Evolutionary conservation across 2,329 filamentous ascomycete genomes (phyloP).

Genomic region (Bimuria novae-zelandiae): DNA sequence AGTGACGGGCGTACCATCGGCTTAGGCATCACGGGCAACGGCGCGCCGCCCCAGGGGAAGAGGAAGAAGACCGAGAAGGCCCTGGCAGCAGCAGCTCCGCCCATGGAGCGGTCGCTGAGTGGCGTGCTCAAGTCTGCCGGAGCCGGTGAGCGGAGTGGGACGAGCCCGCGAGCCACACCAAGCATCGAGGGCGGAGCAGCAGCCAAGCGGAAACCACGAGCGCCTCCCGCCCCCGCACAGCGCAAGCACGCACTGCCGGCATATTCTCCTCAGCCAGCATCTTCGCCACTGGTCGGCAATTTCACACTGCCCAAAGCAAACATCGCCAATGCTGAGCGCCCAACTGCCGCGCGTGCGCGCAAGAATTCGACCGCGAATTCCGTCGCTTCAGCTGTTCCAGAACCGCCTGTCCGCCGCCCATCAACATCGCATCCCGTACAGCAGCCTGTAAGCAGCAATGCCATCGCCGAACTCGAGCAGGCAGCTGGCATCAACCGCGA

Average conservation of each 20-base stretch:
- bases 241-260: conserved; percentile 69
- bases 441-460: conserved; percentile 33
- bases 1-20: conserved; percentile 56
- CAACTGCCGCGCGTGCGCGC: conserved; percentile 71
- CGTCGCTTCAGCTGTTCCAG: conserved; percentile 57
- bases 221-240: conserved; percentile 67
- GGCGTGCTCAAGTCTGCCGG: conserved; percentile 55
- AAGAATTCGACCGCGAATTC: conserved; percentile 66
- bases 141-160: conserved; percentile 43
- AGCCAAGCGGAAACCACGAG: conserved; percentile 72
- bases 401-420: conserved; percentile 37
- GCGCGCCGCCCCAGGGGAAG: conserved; percentile 64
- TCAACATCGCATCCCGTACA: conserved; percentile 44
- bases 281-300: conserved; percentile 74
- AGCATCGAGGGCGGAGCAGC: conserved; percentile 56
- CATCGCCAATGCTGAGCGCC: conserved; percentile 55
- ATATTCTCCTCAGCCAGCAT: conserved; percentile 72
- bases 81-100: conserved; percentile 46
- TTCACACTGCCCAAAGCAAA: conserved; percentile 63
- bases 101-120: conserved; percentile 72
- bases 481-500: conserved; percentile 33
- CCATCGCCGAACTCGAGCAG: conserved; percentile 40
- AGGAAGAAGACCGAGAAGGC: conserved; percentile 79
- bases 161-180: conserved; percentile 72
- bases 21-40: conserved; percentile 66